phyloP scores from a whole-genome alignment of 2,329 filamentous ascomycete species.

The Lachnum nothofagi region DNA sequence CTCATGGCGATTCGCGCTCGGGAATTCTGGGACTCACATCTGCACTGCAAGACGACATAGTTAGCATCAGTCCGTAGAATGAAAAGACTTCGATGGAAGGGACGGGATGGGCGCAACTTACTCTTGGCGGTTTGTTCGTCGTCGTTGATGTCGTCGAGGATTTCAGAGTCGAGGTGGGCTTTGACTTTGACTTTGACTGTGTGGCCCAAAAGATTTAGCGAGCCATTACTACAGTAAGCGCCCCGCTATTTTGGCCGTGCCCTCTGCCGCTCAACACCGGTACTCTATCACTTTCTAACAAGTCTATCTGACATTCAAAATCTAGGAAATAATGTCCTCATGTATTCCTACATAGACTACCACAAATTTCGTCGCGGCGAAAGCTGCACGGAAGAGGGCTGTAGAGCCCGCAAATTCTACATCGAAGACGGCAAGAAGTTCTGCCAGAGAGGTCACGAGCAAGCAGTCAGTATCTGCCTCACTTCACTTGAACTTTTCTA shows the following conservation, averaged over 20 bases:
- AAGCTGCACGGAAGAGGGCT: conserved; percentile 53
- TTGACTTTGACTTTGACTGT: neutral
- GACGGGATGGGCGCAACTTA: conserved; percentile 39
- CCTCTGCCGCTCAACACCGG: neutral
- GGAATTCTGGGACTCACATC: conserved; percentile 62
- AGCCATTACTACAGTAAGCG: neutral
- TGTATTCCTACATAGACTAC: conserved; percentile 32
- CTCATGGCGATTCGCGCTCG: conserved; percentile 4
- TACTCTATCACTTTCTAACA: neutral
- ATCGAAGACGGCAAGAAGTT: conserved; percentile 60
- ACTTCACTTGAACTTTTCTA: conserved; percentile 11
- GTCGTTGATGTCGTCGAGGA: conserved; percentile 19
- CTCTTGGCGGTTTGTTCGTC: conserved; percentile 43
- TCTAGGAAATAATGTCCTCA: conserved; percentile 8
- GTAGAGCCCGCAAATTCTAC: conserved; percentile 54
- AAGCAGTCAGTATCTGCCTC: conserved; percentile 43
- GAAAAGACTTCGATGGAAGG: conserved; percentile 23
- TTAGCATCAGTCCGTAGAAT: conserved; percentile 41
- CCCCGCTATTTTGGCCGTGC: neutral
- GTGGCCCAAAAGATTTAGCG: neutral
- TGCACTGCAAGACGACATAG: conserved; percentile 60
- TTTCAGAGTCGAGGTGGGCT: conserved; percentile 6
- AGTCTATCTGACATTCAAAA: neutral
- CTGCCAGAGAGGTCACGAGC: conserved; percentile 61
- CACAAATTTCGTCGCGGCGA: conserved; percentile 40